Conservation (phyloP, 331 rosid genomes). For the Acacia pycnantha region DNA sequence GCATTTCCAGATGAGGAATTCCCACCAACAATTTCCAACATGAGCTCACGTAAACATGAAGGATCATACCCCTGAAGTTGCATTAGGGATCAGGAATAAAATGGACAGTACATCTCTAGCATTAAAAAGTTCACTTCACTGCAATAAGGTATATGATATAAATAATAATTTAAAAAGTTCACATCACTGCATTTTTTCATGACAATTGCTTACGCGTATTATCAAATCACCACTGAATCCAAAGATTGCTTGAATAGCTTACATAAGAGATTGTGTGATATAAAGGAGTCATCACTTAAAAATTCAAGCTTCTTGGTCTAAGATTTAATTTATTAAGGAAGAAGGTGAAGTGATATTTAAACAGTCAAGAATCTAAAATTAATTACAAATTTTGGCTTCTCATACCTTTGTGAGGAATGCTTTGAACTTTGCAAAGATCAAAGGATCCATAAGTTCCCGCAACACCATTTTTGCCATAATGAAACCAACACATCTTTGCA, state of each 20-base stretch:
- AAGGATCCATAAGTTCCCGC: slow-evolving; percentile 93
- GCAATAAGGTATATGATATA: slow-evolving; percentile 1
- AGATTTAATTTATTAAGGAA: background rate
- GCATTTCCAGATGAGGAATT: slow-evolving; percentile 67
- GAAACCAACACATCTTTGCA: slow-evolving; percentile 81
- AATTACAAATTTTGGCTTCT: slow-evolving; percentile 15
- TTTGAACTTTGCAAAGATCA: slow-evolving; percentile 70
- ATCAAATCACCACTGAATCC: background rate
- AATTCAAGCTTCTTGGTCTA: slow-evolving; percentile 21
- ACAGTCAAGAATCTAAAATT: slow-evolving; percentile 10
- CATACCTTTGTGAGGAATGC: slow-evolving; percentile 79
- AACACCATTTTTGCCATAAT: slow-evolving; percentile 95
- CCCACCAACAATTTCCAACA: slow-evolving; percentile 64
- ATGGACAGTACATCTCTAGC: background rate
- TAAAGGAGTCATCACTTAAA: background rate
- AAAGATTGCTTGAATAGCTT: background rate
- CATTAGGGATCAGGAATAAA: slow-evolving; percentile 30
- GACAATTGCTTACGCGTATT: background rate
- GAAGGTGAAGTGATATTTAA: background rate
- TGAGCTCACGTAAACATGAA: slow-evolving; percentile 83
- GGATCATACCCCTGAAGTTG: slow-evolving; percentile 89
- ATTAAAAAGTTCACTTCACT: slow-evolving; percentile 24
- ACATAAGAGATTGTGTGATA: background rate
- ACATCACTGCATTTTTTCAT: background rate
- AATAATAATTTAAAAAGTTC: slow-evolving; percentile 5